Evolutionary conservation across 305 asterid species (phyloP), one percentile per base, ranked within the genome.

Genomic region (Fraxinus angustifolia): DNA sequence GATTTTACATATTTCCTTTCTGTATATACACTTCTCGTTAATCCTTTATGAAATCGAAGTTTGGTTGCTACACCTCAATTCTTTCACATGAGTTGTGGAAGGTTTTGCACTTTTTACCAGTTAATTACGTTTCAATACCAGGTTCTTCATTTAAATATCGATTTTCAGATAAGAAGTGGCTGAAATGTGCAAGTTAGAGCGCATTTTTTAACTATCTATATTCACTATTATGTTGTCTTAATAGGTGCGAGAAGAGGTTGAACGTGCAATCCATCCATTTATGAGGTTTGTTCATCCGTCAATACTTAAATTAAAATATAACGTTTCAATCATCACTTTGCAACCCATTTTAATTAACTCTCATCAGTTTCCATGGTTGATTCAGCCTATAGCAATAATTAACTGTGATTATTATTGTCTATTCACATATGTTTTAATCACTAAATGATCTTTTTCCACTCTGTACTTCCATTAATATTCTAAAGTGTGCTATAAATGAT

Each of bases 191-290:
- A 36, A 48, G 53, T 33, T 67, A 33, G 80, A 75, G 40, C 36
- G 40, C 77, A 23, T 83, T 31, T 79, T 31, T 53, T 78, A 12
- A 75, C 50, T 45, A 21, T 60, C 21, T 58, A 7, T 53, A 65
- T 71, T 78, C 17, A 40, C 67, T 76, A 19, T 82, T 77, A 45
- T 84, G 11, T 56, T 76, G 74, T 84, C 56, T 82, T 79, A 75
- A 73, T 83, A 95, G 98, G 97, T 93, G 58, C 89, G 80, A 60
- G 97, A 95, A 77, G 93, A 89, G 75, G 86, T 92, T 70, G 92
- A 90, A 4, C 82, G 79, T 75, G 87, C 85, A 3, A 10, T 93
- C 34, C 67, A 58, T 79, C 83, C 87, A 23, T 78, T 31, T 40
- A 14, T 80, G 75, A 90, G 95, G 98, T 91, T 56, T 78, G 87